Percentiles rank a stretch among this genome's conserved stretches.
Evolutionary conservation across 805 yeast genomes (phyloP).

Genomic region (Tetrapisispora iriomotensis): DNA sequence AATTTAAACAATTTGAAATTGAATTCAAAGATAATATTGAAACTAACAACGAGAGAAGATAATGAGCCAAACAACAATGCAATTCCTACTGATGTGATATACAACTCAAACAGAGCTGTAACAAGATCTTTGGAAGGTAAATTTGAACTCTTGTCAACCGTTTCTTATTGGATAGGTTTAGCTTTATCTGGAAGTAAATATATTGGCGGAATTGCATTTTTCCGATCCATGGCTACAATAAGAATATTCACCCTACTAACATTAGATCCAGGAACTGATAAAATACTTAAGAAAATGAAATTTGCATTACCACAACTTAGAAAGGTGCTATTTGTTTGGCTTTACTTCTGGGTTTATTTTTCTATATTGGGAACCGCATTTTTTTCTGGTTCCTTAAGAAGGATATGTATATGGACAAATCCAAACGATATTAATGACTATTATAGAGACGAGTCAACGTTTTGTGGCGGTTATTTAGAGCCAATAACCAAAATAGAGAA

Average conservation of each 20-base stretch:
- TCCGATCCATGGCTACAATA: not conserved
- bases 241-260: not conserved
- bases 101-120: not conserved
- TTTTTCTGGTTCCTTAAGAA: slow-evolving; percentile 1
- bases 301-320: not conserved
- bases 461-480: slow-evolving; percentile 1
- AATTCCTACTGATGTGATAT: too few relatives aligned
- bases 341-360: slow-evolving; percentile 2
- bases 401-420: slow-evolving; percentile 3
- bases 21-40: too few relatives aligned
- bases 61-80: too few relatives aligned
- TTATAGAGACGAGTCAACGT: not conserved
- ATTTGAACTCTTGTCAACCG: not conserved
- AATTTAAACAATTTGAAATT: not conserved
- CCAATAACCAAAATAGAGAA: not conserved
- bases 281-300: not conserved
- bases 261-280: not conserved
- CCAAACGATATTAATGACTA: slow-evolving; percentile 1
- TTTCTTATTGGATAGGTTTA: not conserved
- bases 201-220: not conserved
- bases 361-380: not conserved
- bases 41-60: not conserved
- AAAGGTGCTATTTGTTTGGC: not conserved
- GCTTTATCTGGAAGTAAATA: not conserved
- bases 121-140: not conserved